Evolutionary conservation across 2,329 filamentous ascomycete species (phyloP).

Genomic region (Paraconiothyrium brasiliense): DNA sequence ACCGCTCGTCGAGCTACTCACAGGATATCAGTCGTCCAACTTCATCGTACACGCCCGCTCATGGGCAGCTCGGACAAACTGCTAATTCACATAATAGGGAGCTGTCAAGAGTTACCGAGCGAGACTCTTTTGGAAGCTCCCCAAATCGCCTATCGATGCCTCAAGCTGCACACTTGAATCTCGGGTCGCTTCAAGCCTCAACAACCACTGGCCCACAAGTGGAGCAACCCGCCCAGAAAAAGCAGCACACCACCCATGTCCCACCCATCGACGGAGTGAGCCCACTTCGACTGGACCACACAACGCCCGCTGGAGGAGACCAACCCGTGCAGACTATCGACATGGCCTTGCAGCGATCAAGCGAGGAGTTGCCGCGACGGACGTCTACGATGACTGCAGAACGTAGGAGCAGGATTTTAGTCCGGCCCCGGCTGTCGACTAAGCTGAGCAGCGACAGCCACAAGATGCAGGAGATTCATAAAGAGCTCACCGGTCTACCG

Average conservation of each 20-base stretch:
- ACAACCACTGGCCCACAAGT: conserved; percentile 9
- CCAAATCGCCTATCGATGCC: conserved; percentile 26
- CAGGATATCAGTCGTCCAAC: conserved; percentile 23
- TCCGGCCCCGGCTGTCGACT: conserved; percentile 11
- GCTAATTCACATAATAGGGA: conserved; percentile 20
- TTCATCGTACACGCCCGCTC: conserved; percentile 36
- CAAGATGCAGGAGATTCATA: conserved; percentile 39
- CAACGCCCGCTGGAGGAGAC: conserved; percentile 21
- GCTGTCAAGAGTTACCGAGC: conserved; percentile 16
- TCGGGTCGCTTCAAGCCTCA: neutral
- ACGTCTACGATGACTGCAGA: conserved; percentile 29
- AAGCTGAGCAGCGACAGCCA: conserved; percentile 21
- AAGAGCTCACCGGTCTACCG: conserved; percentile 43
- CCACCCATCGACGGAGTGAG: conserved; percentile 25
- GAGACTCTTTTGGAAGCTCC: conserved; percentile 18
- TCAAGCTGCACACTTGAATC: conserved; percentile 17
- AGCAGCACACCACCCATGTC: conserved; percentile 20
- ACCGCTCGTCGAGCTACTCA: conserved; percentile 40
- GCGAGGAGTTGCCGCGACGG: conserved; percentile 37
- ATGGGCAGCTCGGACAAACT: conserved; percentile 30
- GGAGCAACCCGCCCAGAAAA: conserved; percentile 10
- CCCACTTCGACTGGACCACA: conserved; percentile 28
- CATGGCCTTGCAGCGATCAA: conserved; percentile 30
- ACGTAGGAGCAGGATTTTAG: conserved; percentile 15
- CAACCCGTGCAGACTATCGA: conserved; percentile 10